Evolutionary conservation across 2,329 filamentous ascomycete species (phyloP).

Genomic region (Cryphonectria japonica): DNA sequence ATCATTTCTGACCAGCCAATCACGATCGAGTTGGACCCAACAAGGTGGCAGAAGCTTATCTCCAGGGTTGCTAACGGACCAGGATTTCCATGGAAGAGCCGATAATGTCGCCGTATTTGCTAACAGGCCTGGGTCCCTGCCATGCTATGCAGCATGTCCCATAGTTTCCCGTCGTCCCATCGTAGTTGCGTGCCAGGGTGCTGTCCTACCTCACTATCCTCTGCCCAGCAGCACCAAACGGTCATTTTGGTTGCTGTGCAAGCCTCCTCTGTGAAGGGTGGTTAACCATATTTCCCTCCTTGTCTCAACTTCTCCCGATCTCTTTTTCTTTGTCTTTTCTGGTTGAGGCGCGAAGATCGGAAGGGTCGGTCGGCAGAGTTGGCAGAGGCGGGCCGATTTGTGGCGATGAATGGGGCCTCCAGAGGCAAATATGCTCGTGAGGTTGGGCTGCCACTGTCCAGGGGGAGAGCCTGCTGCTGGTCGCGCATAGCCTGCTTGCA

Average conservation of each 20-base stretch:
- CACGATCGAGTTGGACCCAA: slow-evolving; percentile 3
- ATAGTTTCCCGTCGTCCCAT: background rate
- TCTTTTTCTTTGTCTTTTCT: background rate
- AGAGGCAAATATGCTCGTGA: slow-evolving; percentile 5
- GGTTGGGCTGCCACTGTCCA: background rate
- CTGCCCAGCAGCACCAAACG: background rate
- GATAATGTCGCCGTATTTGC: slow-evolving; percentile 21
- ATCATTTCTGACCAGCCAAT: slow-evolving; percentile 21
- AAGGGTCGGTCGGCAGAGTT: too few relatives aligned
- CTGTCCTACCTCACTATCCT: too few relatives aligned
- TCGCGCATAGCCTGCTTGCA: background rate
- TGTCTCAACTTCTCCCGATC: background rate
- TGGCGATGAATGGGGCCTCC: slow-evolving; percentile 15
- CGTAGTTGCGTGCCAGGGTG: background rate
- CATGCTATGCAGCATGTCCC: background rate
- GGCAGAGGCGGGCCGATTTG: slow-evolving; percentile 17
- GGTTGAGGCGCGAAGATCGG: too few relatives aligned
- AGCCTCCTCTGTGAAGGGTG: background rate
- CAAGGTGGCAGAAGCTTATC: slow-evolving; percentile 25
- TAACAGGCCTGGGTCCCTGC: background rate
- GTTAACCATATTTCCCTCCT: background rate
- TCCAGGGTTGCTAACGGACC: slow-evolving; percentile 21
- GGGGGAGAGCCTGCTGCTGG: background rate
- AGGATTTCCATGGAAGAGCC: slow-evolving; percentile 28
- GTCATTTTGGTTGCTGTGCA: background rate